Percentiles rank a stretch among this genome's conserved stretches.
These are phyloP conservation scores for Stevia rebaudiana DNA, from an alignment of 140 eudicot genomes.

Conservation along the genomic window DNA sequence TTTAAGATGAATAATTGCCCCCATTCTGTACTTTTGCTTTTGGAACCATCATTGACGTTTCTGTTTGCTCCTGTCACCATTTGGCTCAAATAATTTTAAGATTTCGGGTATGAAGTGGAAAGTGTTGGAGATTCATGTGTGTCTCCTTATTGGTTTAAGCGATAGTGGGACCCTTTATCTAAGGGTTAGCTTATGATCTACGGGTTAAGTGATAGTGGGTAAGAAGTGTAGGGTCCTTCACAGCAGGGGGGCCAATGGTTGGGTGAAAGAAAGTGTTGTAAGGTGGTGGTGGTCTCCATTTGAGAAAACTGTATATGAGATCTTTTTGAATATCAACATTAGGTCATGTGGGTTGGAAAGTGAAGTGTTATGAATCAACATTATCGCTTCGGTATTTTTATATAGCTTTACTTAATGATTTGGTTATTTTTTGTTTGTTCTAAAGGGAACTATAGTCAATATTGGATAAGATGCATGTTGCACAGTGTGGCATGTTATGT, in stretches of 20 bases:
- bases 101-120: conserved; percentile 37
- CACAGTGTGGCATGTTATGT: too few relatives aligned
- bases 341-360: conserved; percentile 71
- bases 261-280: conserved; percentile 24
- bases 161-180: conserved; percentile 22
- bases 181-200: conserved; percentile 19
- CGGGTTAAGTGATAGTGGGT: conserved; percentile 35
- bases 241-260: conserved; percentile 25
- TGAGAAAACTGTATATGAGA: conserved; percentile 27
- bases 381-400: conserved; percentile 16
- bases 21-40: conserved; percentile 53
- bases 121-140: conserved; percentile 41
- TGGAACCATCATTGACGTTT: conserved; percentile 57
- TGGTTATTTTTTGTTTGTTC: too few relatives aligned
- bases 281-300: conserved; percentile 24
- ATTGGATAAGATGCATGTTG: too few relatives aligned
- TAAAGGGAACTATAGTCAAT: too few relatives aligned
- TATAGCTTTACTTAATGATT: not conserved
- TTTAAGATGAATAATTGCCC: conserved; percentile 53
- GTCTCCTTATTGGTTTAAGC: conserved; percentile 56
- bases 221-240: conserved; percentile 33
- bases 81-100: conserved; percentile 54
- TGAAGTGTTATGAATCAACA: conserved; percentile 21
- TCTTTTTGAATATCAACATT: conserved; percentile 50
- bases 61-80: conserved; percentile 31